A percentile compares a stretch with the other conserved stretches of the same genome.
These are phyloP conservation scores for Selenicereus undatus DNA, from an alignment of 148 eudicot species.

Conservation along the genomic window DNA sequence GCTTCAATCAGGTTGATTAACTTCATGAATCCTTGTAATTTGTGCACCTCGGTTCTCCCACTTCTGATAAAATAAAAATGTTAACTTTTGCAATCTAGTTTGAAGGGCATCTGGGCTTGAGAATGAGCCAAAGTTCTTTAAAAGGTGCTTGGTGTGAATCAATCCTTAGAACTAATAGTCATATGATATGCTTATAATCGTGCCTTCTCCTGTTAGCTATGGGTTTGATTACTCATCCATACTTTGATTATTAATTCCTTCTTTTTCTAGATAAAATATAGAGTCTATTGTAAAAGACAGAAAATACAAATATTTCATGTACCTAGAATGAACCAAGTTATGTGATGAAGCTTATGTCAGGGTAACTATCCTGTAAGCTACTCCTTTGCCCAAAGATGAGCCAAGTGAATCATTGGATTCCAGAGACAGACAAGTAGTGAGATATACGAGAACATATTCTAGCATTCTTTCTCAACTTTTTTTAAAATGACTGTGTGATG, in stretches of 20 bases:
- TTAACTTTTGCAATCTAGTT: too few relatives aligned
- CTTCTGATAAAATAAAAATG: too few relatives aligned
- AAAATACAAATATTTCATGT: too few relatives aligned
- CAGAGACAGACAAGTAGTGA: background rate
- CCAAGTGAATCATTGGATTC: background rate
- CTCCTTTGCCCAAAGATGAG: background rate
- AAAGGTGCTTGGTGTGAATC: too few relatives aligned
- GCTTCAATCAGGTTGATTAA: too few relatives aligned
- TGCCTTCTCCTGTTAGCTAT: background rate
- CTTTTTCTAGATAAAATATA: too few relatives aligned
- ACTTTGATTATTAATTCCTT: background rate
- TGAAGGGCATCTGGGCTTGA: too few relatives aligned
- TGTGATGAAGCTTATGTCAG: background rate
- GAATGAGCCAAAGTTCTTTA: too few relatives aligned
- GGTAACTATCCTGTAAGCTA: background rate
- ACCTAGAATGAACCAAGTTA: background rate
- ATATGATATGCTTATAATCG: background rate
- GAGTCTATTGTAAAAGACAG: too few relatives aligned
- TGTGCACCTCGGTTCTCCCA: background rate
- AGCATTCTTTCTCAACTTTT: background rate
- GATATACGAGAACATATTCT: background rate
- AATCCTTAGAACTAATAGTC: background rate
- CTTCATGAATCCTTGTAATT: background rate
- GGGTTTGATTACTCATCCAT: constrained; percentile 2
- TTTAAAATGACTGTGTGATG: background rate